Base-by-base conservation (phyloP, 768 basidiomycete species). In the Podaxis sp. region DNA sequence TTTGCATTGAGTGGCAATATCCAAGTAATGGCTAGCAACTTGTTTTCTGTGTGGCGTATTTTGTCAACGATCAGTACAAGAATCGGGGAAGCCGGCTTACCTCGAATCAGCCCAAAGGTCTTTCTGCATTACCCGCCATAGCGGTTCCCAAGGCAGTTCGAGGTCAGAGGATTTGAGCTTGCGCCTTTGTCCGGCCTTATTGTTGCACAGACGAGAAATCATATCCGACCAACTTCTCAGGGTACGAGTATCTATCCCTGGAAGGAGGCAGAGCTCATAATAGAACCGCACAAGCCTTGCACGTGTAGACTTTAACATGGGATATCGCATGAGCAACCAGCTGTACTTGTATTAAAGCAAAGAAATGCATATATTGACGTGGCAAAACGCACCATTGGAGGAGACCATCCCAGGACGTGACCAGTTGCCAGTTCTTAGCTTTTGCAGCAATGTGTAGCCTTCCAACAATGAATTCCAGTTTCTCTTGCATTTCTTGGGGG, bases 271-370 rank as follows among this genome's bases (percentile, higher is more conserved):
- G n/a, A 93, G 73, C 67, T 93, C 89, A 67, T 89, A 93, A 72
- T 92, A 92, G 51, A 93, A 73, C 38, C 79, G 80, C 13, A 86
- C 89, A 56, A 93, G 83, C 70, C 84, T 87, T 21, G 87, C 85
- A 16, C 91, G 88, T 50, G 83, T 85, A 35, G 84, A 66, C 61
- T 82, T 89, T 47, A 81, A 72, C 66, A 93, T 82, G 2, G 91
- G 91, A 71, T 93, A 93, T 42, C 85, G 85, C 85, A 93, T 84
- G 64, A 88, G 76, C 51, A 93, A 70, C 91, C 91, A 93, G 72
- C 91, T 93, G 62, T 37, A 46, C 40, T 50, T 21, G 36, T 9
- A 47, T 36, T 52, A 28, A 50, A 27, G 16, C 9, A 61, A 38
- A 36, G 42, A 47, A 58, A 50, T 32, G 47, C 13, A 46, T n/a